phyloP scores from a whole-genome alignment of 106 monocot genomes.

The Dendrobium huoshanense region DNA sequence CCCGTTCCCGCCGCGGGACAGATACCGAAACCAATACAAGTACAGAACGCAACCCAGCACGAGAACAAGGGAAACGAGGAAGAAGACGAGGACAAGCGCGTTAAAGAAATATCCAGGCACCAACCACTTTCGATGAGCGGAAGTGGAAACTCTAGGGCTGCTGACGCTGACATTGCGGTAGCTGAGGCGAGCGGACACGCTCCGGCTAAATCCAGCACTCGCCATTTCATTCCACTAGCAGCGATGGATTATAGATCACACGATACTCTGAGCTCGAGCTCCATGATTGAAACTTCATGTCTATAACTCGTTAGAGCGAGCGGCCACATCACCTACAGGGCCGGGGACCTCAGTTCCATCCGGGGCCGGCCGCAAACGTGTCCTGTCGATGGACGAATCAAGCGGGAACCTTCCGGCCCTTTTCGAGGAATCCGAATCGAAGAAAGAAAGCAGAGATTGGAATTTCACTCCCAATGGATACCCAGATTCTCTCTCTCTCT shows the following conservation, averaged over 20 bases:
- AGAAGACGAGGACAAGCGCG: conserved; percentile 25
- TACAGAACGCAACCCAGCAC: conserved; percentile 37
- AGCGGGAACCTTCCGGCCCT: background rate
- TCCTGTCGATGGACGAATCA: background rate
- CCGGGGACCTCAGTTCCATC: background rate
- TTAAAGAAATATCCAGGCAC: conserved; percentile 21
- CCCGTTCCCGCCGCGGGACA: conserved; percentile 1
- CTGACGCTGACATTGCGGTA: conserved; percentile 30
- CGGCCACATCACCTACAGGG: background rate
- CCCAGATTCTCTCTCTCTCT: background rate
- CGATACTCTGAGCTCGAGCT: background rate
- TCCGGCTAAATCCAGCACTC: conserved; percentile 28
- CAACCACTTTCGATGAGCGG: conserved; percentile 44
- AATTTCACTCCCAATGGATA: background rate
- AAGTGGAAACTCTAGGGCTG: conserved; percentile 43
- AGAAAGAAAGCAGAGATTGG: background rate
- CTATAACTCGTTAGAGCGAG: background rate
- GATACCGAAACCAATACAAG: conserved; percentile 32
- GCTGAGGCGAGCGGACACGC: conserved; percentile 30
- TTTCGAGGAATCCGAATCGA: background rate
- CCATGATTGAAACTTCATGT: background rate
- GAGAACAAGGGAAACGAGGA: conserved; percentile 37
- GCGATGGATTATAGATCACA: background rate
- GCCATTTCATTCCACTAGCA: conserved; percentile 24
- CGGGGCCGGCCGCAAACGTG: background rate